phyloP scores from a whole-genome alignment of 2,329 filamentous ascomycete genomes.

The Ophiostoma sp. region DNA sequence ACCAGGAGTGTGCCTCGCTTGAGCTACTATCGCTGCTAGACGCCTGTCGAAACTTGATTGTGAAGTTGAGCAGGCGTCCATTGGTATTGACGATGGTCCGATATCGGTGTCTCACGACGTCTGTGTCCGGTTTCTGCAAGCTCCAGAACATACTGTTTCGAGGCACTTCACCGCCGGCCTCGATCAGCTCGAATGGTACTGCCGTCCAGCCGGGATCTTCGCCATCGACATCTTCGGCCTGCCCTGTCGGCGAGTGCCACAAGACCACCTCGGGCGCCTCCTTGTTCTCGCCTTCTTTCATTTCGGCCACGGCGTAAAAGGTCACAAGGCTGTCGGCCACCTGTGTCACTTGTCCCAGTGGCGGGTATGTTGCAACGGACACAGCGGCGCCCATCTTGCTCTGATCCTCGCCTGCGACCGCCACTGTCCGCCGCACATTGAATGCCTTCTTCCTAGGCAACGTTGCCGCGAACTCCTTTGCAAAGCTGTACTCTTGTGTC shows the following conservation, averaged over 20 bases:
- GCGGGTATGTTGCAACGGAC: constrained; percentile 51
- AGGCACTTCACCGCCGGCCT: not conserved
- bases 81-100: constrained; percentile 38
- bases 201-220: constrained; percentile 42
- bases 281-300: constrained; percentile 61
- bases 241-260: constrained; percentile 53
- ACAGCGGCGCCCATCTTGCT: constrained; percentile 20
- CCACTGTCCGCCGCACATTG: not conserved
- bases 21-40: constrained; percentile 39
- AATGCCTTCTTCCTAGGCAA: constrained; percentile 21
- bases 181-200: constrained; percentile 37
- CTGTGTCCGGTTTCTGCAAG: constrained; percentile 39
- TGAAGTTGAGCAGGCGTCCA: constrained; percentile 53
- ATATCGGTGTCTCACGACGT: constrained; percentile 39
- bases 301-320: constrained; percentile 67
- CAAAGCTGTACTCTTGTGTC: constrained; percentile 24
- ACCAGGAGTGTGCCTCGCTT: constrained; percentile 61
- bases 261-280: constrained; percentile 68
- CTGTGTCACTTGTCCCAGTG: constrained; percentile 68
- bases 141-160: constrained; percentile 39
- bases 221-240: constrained; percentile 44
- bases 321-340: constrained; percentile 44
- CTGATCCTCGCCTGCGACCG: not conserved
- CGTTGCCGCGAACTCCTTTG: constrained; percentile 23
- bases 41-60: constrained; percentile 60